phyloP scores from a whole-genome alignment of 192 early-diverging fungal species.

The Coemansia sp. region DNA sequence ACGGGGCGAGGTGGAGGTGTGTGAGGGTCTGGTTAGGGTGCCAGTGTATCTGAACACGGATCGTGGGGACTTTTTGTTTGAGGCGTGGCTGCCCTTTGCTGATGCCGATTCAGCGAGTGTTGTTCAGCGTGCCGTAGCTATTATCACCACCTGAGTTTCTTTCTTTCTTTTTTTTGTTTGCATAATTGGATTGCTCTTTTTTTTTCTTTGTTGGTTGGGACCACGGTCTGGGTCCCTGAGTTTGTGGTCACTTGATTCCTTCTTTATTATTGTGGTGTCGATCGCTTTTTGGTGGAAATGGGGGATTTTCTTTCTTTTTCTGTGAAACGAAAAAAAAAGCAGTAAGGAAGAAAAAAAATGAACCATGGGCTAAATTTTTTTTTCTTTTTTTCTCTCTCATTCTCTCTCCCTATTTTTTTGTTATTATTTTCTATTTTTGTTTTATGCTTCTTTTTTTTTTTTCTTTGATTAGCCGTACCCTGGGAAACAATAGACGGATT shows the following conservation, averaged over 20 bases:
- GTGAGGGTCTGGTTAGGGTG: slow-evolving; percentile 15
- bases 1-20: not conserved
- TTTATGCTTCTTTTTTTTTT: not conserved
- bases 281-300: not conserved
- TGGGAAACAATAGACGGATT: too few relatives aligned
- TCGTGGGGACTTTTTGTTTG: slow-evolving; percentile 60
- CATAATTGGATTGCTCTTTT: not conserved
- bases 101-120: slow-evolving; percentile 16
- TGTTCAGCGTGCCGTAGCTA: slow-evolving; percentile 60
- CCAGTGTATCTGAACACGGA: slow-evolving; percentile 71
- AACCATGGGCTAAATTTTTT: not conserved
- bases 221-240: not conserved
- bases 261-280: not conserved
- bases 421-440: not conserved
- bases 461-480: not conserved
- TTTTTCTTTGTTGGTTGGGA: not conserved
- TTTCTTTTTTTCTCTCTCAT: not conserved
- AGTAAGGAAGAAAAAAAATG: not conserved
- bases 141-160: slow-evolving; percentile 38
- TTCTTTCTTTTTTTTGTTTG: not conserved
- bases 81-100: slow-evolving; percentile 27
- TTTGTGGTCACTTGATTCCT: not conserved
- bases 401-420: not conserved
- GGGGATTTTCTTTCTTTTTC: not conserved
- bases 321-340: not conserved